A percentile compares a stretch with the other conserved stretches of the same genome.
phyloP scores from a whole-genome alignment of 1,284 basidiomycete species.

The Quambalaria eucalypti region DNA sequence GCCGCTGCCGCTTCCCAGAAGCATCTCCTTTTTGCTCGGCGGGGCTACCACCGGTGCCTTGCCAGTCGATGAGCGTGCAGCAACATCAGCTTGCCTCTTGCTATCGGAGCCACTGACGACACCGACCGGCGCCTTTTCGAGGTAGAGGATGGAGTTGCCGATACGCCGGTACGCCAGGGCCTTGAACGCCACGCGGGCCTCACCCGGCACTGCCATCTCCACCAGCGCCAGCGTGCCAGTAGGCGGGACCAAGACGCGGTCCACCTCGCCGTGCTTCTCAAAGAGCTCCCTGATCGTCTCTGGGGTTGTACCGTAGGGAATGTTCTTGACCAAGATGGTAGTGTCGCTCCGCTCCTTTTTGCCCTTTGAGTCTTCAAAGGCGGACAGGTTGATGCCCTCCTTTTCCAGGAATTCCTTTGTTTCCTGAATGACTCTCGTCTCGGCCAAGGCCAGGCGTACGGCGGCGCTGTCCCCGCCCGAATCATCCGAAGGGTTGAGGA shows the following conservation, averaged over 20 bases:
- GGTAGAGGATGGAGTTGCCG: conserved; percentile 79
- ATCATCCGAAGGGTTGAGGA: conserved; percentile 57
- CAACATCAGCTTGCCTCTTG: neutral
- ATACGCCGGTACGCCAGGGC: conserved; percentile 77
- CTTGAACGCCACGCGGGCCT: conserved; percentile 55
- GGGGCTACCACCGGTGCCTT: neutral
- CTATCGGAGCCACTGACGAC: conserved; percentile 46
- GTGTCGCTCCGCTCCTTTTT: conserved; percentile 53
- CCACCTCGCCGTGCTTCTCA: conserved; percentile 65
- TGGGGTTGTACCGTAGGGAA: conserved; percentile 77
- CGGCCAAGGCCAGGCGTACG: conserved; percentile 87
- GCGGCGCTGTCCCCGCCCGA: conserved; percentile 53
- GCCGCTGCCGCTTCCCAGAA: conserved; percentile 3
- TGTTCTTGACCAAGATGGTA: conserved; percentile 87
- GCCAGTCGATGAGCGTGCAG: too few species aligned
- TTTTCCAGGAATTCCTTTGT: conserved; percentile 70
- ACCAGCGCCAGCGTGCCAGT: conserved; percentile 89
- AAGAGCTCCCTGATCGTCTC: conserved; percentile 72
- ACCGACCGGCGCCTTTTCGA: conserved; percentile 79
- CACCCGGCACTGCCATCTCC: conserved; percentile 61
- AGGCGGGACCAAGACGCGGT: conserved; percentile 73
- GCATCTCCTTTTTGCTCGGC: neutral
- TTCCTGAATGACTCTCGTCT: conserved; percentile 90
- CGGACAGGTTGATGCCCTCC: conserved; percentile 51
- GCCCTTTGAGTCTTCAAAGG: conserved; percentile 5